Evolutionary conservation across 495 filamentous ascomycete genomes (phyloP), one percentile per base, ranked within the genome.

Genomic region (Neurospora sp.): DNA sequence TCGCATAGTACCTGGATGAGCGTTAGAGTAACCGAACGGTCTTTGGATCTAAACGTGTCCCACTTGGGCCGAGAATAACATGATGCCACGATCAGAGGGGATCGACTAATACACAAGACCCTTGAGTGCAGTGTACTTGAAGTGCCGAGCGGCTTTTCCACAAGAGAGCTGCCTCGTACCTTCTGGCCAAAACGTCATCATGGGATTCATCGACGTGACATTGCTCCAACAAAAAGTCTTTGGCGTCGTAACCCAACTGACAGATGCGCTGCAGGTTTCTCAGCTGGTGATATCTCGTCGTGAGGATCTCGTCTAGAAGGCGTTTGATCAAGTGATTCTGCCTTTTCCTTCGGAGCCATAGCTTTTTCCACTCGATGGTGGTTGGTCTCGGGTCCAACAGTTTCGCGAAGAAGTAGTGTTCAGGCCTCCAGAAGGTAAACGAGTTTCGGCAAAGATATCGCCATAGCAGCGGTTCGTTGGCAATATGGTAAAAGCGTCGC

Each of bases 121-220:
- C 54, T 66, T 35, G 54, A 35, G 27, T 35, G 54, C 54, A 66
- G 48, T 59, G 48, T 59, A 27, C 20, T 59, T 27, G 20, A 27
- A 27, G 23, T 12, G 12, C 10, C 20, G 27, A 59, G 23, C 48
- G 12, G 48, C 48, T 12, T 59, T 27, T 11, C 48, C 48, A 59
- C 23, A 59, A 59, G 54, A 66, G 27, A 66, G 14, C 54, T 44
- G 5, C 42, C 41, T 72, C 79, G 70, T 81, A 97, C 90, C 92
- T 91, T 83, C 94, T 87, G 18, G 96, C 93, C 75, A 99, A 82
- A 70, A 90, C 86, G 84, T 99, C 94, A 27, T 92, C 89, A 14
- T 80, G 84, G 18, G 88, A 84, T n/a, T 90, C 85, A 39, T 85
- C 83, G 40, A 86, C 83, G 11, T 83, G 81, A 69, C 86, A 87